phyloP scores from a whole-genome alignment of 1,284 basidiomycete genomes.

The Ceratobasidium sp. region DNA sequence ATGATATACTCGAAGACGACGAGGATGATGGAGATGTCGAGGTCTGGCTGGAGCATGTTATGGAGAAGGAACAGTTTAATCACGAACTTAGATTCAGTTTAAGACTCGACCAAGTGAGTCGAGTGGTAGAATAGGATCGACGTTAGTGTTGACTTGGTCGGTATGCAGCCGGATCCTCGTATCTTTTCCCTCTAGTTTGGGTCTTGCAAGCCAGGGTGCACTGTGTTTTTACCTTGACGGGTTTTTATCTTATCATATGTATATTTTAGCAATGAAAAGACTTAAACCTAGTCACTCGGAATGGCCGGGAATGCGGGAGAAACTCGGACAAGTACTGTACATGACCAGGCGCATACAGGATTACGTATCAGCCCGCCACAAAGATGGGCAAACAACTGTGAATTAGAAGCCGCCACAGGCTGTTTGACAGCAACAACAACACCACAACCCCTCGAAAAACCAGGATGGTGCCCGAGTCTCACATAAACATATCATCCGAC shows the following conservation, averaged over 20 bases:
- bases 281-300: too few relatives aligned
- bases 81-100: neutral
- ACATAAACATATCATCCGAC: constrained; percentile 70
- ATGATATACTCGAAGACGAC: constrained; percentile 29
- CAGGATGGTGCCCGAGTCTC: constrained; percentile 28
- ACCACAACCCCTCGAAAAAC: constrained; percentile 26
- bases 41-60: constrained; percentile 21
- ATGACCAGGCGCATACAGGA: constrained; percentile 39
- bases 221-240: too few relatives aligned
- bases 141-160: neutral
- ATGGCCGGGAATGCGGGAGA: too few relatives aligned
- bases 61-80: neutral
- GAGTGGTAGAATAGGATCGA: neutral
- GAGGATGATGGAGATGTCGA: constrained; percentile 33
- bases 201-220: too few relatives aligned
- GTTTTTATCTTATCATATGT: too few relatives aligned
- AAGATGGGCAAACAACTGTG: constrained; percentile 9
- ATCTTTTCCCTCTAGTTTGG: constrained; percentile 6
- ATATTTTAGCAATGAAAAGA: too few relatives aligned
- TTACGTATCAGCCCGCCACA: neutral
- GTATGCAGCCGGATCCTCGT: constrained; percentile 17
- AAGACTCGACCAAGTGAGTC: constrained; percentile 3
- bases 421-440: constrained; percentile 37
- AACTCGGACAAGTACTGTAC: constrained; percentile 14
- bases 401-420: constrained; percentile 23